Conservation (phyloP, 2,329 filamentous ascomycete genomes). For the Fusarium sp. region DNA sequence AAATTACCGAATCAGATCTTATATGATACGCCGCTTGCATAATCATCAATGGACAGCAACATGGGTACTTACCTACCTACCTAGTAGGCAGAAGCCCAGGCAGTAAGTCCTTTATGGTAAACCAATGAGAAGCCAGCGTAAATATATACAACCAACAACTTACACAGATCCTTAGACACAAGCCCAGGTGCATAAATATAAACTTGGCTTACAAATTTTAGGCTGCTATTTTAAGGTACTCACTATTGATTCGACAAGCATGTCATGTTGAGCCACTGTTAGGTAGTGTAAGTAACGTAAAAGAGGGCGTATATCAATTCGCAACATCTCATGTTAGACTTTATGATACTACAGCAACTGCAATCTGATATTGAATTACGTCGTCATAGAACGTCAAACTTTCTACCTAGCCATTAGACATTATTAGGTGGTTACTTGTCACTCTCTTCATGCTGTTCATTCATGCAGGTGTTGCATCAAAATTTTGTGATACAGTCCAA, state of each 20-base stretch:
- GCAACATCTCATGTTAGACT: not conserved
- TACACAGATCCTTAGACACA: not conserved
- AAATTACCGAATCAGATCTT: not conserved
- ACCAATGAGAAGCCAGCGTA: conserved; percentile 1
- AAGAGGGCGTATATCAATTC: not conserved
- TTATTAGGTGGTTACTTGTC: not conserved
- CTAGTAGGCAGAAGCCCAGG: conserved; percentile 19
- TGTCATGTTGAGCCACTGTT: not conserved
- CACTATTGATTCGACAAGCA: not conserved
- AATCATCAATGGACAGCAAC: not conserved
- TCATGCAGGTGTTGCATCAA: not conserved
- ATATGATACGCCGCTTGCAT: not conserved
- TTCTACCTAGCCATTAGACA: not conserved
- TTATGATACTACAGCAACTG: not conserved
- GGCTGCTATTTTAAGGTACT: not conserved
- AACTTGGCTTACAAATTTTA: too few relatives aligned
- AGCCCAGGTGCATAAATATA: not conserved
- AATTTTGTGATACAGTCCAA: not conserved
- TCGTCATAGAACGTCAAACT: not conserved
- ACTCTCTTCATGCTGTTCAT: not conserved
- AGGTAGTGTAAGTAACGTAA: not conserved
- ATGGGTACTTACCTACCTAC: too few relatives aligned
- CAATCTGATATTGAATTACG: not conserved
- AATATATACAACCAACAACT: not conserved
- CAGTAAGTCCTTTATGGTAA: not conserved